These are phyloP conservation scores for Hygrocybe punicea DNA, from an alignment of 768 basidiomycete species.

Conservation along the genomic window DNA sequence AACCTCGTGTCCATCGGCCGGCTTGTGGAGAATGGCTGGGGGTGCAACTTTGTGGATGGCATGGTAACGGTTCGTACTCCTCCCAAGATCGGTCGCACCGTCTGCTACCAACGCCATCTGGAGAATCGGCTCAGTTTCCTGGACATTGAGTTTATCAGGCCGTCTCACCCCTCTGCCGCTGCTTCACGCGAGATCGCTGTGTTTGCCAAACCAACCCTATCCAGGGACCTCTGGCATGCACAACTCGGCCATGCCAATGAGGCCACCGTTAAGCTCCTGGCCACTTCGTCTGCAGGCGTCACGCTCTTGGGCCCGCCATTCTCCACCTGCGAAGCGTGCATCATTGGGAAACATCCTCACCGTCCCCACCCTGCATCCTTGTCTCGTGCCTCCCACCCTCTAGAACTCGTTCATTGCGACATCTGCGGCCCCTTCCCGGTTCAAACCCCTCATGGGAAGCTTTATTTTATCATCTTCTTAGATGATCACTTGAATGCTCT, in stretches of 20 bases:
- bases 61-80: too few relatives aligned
- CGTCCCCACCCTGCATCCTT: slow-evolving; percentile 1
- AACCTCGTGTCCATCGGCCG: slow-evolving; percentile 23
- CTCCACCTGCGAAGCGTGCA: slow-evolving; percentile 18
- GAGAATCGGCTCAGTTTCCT: neutral
- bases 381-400: neutral
- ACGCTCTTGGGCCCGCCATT: slow-evolving; percentile 8
- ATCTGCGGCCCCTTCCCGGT: slow-evolving; percentile 23
- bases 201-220: slow-evolving; percentile 1
- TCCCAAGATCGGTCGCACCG: neutral
- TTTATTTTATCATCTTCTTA: slow-evolving; percentile 15
- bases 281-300: slow-evolving; percentile 15
- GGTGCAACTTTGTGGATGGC: slow-evolving; percentile 6
- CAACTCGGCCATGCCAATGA: slow-evolving; percentile 24
- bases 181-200: neutral
- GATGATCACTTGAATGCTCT: slow-evolving; percentile 10
- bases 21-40: slow-evolving; percentile 10
- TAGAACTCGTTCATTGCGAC: slow-evolving; percentile 21
- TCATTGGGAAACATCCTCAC: slow-evolving; percentile 25
- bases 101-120: neutral
- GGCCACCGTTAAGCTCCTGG: slow-evolving; percentile 12
- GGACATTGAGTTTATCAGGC: neutral
- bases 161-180: neutral
- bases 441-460: slow-evolving; percentile 9
- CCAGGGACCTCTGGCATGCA: slow-evolving; percentile 23